Base-by-base conservation (phyloP, 2,329 filamentous ascomycete genomes). In the Paraconiothyrium brasiliense region DNA sequence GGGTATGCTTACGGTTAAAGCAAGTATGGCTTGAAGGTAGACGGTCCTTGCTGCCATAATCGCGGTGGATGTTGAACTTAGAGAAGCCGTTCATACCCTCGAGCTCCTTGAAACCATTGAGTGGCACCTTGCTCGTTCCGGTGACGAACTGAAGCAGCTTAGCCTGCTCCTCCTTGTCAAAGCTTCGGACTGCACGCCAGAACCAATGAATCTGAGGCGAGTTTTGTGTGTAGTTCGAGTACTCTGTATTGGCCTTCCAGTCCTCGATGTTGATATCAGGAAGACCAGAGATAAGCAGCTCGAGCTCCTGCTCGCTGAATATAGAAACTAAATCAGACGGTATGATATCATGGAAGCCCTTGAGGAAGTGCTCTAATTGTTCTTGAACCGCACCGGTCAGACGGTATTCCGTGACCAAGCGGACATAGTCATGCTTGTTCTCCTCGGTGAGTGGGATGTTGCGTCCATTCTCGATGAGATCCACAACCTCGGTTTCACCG, bases 141-240 rank as follows among this genome's bases (percentile, higher is more conserved):
- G 96, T 99, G 68, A 99, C 95, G 78, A 99, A 99, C 76, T 99
- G 95, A 48, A 99, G 86, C 65, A 99, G 84, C 81, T 99, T 99
- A 71, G 95, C 95, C 63, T 93, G 92, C 82, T 99, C 96, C 82
- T 99, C 96, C 82, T 98, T 98, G 83, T 98, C 96, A 75, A 97
- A 99, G 4, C 94, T 97, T 71, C 95, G 90, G 47, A 99, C 89
- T 30, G 95, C 95, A 73, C 96, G 91, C 95, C 95, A 99, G 88
- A 99, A 99, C 95, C 95, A 99, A 78, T 98, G 94, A 62, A 99
- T 97, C 78, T 99, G 96, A 48, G 93, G 92, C 3, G 95, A 97
- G 0, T 94, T 94, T 35, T 92, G 90, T 4, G 89, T 93, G 82
- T 99, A 99, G 80, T 98, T 98, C 81, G 98, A 94, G 73, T 99